Conservation (phyloP, 108 stramenopile genomes). For the Cyclotella cryptica region DNA sequence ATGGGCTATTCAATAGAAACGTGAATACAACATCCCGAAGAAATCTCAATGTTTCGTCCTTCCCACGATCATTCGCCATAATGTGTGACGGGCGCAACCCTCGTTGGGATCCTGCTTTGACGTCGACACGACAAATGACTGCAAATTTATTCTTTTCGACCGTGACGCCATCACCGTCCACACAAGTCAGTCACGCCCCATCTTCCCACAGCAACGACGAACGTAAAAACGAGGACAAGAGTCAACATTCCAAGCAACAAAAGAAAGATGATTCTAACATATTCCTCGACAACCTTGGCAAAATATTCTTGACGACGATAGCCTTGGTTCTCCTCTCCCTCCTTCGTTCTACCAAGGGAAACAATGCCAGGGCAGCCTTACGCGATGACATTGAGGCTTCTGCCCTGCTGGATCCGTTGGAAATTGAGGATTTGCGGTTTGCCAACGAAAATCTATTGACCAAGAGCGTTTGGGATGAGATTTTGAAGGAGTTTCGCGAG, state of each 20-base stretch:
- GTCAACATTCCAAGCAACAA: conserved; percentile 19
- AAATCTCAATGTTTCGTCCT: no score
- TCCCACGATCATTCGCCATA: no score
- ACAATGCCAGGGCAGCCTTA: conserved; percentile 57
- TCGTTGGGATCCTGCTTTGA: no score
- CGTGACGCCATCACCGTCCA: no score
- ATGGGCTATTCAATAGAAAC: no score
- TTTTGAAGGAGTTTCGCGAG: conserved; percentile 50
- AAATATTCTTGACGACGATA: conserved; percentile 68
- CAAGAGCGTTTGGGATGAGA: conserved; percentile 54
- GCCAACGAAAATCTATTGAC: conserved; percentile 75
- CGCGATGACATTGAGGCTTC: conserved; percentile 70
- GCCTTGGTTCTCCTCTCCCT: conserved; percentile 64
- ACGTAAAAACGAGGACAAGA: conserved; percentile 14
- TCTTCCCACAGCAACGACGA: not conserved
- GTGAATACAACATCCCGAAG: no score
- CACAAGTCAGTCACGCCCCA: not conserved
- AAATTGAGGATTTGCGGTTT: conserved; percentile 82
- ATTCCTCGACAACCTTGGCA: conserved; percentile 89
- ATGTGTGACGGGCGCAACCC: no score
- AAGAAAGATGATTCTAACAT: conserved; percentile 69
- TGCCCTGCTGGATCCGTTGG: conserved; percentile 78
- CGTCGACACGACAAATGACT: no score
- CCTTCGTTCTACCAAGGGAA: conserved; percentile 67
- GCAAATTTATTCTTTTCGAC: no score